phyloP scores from a whole-genome alignment of 441 rosid genomes.

The Corymbia citriodora region DNA sequence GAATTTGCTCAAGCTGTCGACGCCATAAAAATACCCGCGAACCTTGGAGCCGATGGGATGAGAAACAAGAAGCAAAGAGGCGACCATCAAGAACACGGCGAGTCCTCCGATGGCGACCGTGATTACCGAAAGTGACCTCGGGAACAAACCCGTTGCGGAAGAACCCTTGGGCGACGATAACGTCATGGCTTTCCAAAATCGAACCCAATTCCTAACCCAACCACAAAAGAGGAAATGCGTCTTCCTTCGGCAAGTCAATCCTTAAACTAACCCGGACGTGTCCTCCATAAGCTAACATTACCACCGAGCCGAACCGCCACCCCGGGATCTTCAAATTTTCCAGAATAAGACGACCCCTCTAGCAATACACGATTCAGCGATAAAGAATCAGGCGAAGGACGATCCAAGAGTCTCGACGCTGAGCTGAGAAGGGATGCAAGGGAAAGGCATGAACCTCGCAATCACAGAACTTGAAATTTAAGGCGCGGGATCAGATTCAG shows the following conservation, averaged over 20 bases:
- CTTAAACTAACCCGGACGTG: background rate
- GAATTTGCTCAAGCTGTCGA: constrained; percentile 28
- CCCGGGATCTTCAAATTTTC: background rate
- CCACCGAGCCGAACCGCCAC: background rate
- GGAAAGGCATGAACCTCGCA: background rate
- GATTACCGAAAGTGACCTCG: constrained; percentile 57
- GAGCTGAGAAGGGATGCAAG: no score
- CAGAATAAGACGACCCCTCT: background rate
- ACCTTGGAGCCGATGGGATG: constrained; percentile 52
- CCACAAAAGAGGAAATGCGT: background rate
- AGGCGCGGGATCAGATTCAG: background rate
- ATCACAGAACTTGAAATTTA: background rate
- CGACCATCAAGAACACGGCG: constrained; percentile 59
- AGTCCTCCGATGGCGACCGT: constrained; percentile 45
- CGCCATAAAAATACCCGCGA: constrained; percentile 49
- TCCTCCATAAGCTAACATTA: background rate
- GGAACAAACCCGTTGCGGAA: constrained; percentile 31
- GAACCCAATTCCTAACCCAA: background rate
- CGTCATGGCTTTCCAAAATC: constrained; percentile 37
- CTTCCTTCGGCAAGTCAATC: background rate
- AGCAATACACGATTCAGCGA: background rate
- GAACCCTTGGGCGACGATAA: constrained; percentile 46
- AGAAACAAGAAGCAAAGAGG: constrained; percentile 58
- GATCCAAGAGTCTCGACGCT: no score
- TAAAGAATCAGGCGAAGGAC: background rate